Evolutionary conservation across 2,329 filamentous ascomycete genomes (phyloP), one percentile per base, ranked within the genome.

Genomic region (Colletotrichum musae): DNA sequence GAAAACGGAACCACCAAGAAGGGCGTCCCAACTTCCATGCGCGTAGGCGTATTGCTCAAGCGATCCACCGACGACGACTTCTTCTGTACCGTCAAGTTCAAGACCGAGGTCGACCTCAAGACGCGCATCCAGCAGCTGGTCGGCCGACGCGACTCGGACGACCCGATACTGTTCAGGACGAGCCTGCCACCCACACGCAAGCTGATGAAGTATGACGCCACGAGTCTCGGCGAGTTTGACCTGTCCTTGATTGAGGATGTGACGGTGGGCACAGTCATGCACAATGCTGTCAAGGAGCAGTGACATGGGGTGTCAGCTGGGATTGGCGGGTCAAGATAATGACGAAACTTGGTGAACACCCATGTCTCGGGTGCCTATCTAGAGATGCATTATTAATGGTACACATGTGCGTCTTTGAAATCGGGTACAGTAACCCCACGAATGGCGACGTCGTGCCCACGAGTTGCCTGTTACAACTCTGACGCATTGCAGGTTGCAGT

Each of bases 101-200:
- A 73, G 50, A 76, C 72, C 5, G 72, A 72, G 36, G 76, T 74
- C 1, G 78, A 79, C 15, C 76, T 75, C 53, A 75, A 72, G 50
- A 74, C 75, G 0, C 73, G 75, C n/a, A 54, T 77, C 18, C 73
- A 74, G 16, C 64, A 36, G 2, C 48, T 80, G 15, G 76, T 78
- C 68, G 77, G 75, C 12, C 32, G 56, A 2, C 56, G 51, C 18
- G 52, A 57, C 3, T 28, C 24, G 28, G 71, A 73, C 53, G 72
- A 73, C 43, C 72, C 71, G 2, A 62, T 73, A 32, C 67, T 73
- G n/a, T 73, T 73, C 43, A 59, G 71, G 28, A 70, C 71, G 15
- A 41, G 52, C n/a, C 36, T 66, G 61, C 67, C 67, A 26, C 60
- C 71, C 6, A 72, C 72, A 3, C 70, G 70, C 47, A 72, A 71